Percentiles rank a stretch among this genome's conserved stretches.
phyloP scores from a whole-genome alignment of 2,329 filamentous ascomycete species.

The Calonectria pseudoturangicola region DNA sequence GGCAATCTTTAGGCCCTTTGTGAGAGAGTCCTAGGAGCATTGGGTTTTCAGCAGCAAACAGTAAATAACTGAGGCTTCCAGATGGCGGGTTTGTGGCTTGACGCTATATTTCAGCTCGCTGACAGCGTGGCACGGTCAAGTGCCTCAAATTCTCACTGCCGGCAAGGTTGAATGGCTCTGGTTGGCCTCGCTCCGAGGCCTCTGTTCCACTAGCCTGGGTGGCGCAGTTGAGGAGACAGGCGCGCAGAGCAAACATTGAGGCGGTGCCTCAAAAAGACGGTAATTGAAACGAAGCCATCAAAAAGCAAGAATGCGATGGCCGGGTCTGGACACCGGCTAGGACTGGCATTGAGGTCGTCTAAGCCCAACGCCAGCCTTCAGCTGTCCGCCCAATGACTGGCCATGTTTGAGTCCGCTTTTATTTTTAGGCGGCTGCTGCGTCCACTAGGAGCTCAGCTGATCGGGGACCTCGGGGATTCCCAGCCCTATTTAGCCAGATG shows the following conservation, averaged over 20 bases:
- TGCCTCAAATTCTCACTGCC: neutral
- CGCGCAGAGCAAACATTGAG: neutral
- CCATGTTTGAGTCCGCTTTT: neutral
- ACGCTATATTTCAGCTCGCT: slow-evolving; percentile 5
- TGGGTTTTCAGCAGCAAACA: neutral
- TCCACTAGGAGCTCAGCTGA: neutral
- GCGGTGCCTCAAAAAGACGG: slow-evolving; percentile 11
- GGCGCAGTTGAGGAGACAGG: slow-evolving; percentile 1
- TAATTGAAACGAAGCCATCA: neutral
- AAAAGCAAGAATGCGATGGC: neutral
- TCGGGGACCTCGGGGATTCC: slow-evolving; percentile 11
- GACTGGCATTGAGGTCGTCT: neutral
- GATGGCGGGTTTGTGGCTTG: slow-evolving; percentile 3
- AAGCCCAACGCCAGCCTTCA: neutral
- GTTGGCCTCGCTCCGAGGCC: neutral
- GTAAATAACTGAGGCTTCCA: neutral
- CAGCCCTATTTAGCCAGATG: neutral
- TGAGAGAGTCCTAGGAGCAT: neutral
- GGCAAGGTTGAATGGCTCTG: neutral
- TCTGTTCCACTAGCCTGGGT: neutral
- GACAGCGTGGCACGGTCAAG: slow-evolving; percentile 14
- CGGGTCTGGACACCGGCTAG: neutral
- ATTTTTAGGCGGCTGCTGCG: neutral
- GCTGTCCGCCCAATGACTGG: neutral
- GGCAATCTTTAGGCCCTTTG: neutral